Evolutionary conservation across 202 grass and related monocot genomes (phyloP).

Genomic region (Musa balbisiana): DNA sequence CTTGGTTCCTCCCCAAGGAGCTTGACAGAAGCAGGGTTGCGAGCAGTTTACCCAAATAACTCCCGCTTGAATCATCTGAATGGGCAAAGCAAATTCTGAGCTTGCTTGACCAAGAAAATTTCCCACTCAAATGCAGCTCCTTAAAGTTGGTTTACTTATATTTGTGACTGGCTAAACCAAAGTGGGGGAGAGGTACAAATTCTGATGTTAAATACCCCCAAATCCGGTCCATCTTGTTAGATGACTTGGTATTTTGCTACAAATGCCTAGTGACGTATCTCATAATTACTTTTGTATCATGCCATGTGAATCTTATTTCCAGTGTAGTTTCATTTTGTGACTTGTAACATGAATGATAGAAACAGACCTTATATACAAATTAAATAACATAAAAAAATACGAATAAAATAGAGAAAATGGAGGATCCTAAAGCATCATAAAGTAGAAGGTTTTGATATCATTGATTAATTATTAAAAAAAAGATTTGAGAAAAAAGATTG

Average conservation of each 20-base stretch:
- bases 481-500: no score
- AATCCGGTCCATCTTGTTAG: neutral
- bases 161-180: neutral
- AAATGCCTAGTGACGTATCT: neutral
- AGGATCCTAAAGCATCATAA: no score
- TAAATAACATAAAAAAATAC: no score
- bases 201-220: no score
- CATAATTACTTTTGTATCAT: neutral
- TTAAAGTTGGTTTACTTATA: neutral
- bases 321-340: neutral
- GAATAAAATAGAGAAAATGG: no score
- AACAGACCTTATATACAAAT: no score
- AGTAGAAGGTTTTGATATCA: no score
- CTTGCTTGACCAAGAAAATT: neutral
- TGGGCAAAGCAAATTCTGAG: conserved; percentile 4
- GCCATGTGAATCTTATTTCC: neutral
- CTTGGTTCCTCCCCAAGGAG: conserved; percentile 92
- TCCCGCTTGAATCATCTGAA: conserved; percentile 63
- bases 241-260: neutral
- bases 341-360: neutral
- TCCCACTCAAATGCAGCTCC: neutral
- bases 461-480: no score
- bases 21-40: conserved; percentile 93
- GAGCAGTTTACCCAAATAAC: conserved; percentile 93
- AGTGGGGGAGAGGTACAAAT: neutral